These are phyloP conservation scores for Hypoxylon sp. DNA, from an alignment of 2,329 filamentous ascomycete genomes.

Conservation along the genomic window DNA sequence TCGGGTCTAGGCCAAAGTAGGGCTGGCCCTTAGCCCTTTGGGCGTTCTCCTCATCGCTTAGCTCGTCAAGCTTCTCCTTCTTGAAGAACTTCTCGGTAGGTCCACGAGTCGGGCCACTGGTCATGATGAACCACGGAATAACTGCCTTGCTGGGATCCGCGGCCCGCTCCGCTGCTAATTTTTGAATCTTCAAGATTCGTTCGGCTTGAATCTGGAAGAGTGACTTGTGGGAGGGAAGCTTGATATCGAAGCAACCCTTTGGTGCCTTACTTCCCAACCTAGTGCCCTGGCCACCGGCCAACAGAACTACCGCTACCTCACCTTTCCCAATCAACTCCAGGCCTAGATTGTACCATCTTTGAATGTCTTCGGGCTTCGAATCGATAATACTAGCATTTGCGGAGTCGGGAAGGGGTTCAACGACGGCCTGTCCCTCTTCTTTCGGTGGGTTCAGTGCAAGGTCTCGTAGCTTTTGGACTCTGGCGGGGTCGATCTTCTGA, in stretches of 20 bases:
- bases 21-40: constrained; percentile 49
- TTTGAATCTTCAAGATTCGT: constrained; percentile 88
- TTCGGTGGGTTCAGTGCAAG: constrained; percentile 84
- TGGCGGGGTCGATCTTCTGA: constrained; percentile 81
- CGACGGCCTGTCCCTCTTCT: constrained; percentile 66
- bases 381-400: constrained; percentile 93
- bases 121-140: constrained; percentile 99
- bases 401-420: constrained; percentile 90
- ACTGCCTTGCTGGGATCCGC: constrained; percentile 70
- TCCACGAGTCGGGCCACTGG: constrained; percentile 90
- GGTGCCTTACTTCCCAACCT: constrained; percentile 93
- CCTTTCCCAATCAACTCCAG: constrained; percentile 84
- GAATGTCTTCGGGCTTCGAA: constrained; percentile 81
- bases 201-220: constrained; percentile 98
- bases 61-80: constrained; percentile 51
- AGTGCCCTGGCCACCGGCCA: constrained; percentile 98
- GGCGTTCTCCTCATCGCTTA: constrained; percentile 75
- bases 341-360: constrained; percentile 86
- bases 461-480: constrained; percentile 90
- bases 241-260: constrained; percentile 98
- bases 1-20: constrained; percentile 89
- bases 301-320: constrained; percentile 88
- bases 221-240: constrained; percentile 91
- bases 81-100: constrained; percentile 94
- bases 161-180: constrained; percentile 80